Base-by-base conservation (phyloP, 192 early-diverging fungal species). In the Cladochytrium replicatum region DNA sequence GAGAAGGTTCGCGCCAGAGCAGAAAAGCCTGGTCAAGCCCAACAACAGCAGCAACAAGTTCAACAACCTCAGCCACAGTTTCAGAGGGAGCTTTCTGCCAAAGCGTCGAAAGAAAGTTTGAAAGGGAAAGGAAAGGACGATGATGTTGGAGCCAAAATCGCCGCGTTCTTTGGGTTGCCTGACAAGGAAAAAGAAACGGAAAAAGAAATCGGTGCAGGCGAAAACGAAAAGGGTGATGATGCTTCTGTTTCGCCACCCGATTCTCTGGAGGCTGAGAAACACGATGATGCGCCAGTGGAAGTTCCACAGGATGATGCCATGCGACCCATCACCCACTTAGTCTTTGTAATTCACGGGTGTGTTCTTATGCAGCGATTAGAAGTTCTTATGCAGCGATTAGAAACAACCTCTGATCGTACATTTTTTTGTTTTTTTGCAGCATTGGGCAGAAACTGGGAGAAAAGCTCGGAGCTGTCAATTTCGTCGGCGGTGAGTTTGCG, bases 361-460 rank as follows among this genome's bases (percentile, higher is more conserved):
- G 43, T 23, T 32, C 9, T 31, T 50, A 34, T 48, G 17, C 50
- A n/a, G n/a, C n/a, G n/a, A n/a, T n/a, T 9, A 21, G 19, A 24
- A 11, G 19, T 27, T 27, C 19, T 4, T 34, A 9, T 5, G 15
- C 9, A n/a, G n/a, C n/a, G n/a, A n/a, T 30, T 17, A 26, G 15
- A 0, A 27, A 44, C 4, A 48, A 4, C 15, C 30, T 46, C 15
- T 43, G 17, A 26, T 32, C 28, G 17, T 48, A 29, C 43, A 21
- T 28, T 17, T 57, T 43, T 11, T 43, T 30, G 23, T 13, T 17
- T 24, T 19, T 22, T 8, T 34, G 21, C 44, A 77, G 77, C 0
- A 81, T 91, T 42, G 88, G 88, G 17, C 88, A 91, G 54, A 91
- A 88, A 49, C 63, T 91, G 9, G 70, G 79, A 22, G 86, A 88